Evolutionary conservation across 2,329 filamentous ascomycete species (phyloP), one percentile per base, ranked within the genome.

Genomic region (Sclerotiophoma versabilis): DNA sequence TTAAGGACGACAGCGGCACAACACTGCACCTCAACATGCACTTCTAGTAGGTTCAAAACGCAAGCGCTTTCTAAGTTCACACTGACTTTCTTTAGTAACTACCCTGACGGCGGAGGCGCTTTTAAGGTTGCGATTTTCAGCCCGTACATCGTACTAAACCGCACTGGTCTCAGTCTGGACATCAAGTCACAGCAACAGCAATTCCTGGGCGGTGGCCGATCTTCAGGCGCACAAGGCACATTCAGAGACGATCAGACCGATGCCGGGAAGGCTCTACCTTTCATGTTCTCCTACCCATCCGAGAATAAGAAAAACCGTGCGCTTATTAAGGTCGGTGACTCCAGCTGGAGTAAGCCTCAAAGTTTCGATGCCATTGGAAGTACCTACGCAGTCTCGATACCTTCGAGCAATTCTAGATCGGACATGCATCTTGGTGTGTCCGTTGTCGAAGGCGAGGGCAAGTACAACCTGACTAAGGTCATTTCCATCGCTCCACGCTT

Each of bases 361-460:
- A 97, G 92, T 82, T 96, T 99, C 66, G 96, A 99, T 70, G 95
- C 95, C 17, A 95, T 99, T 60, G 95, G 95, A 26, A 98, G 93
- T 68, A 92, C 89, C 0, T 89, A 92, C 14, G 93, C 97, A 65
- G 90, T 96, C 29, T 85, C 95, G 27, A 81, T 99, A 27, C 89
- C 90, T 43, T 91, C 92, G 0, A 77, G 84, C 2, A 84, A 83
- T 34, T 87, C 85, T 36, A 81, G 84, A 58, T 88, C 88, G 2
- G 95, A 99, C 74, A 93, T 98, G 68, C 92, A 98, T 67, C 83
- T 96, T 6, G 95, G 95, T 39, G 87, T 99, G 42, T 93, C 89
- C 1, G 88, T 99, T 25, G 87, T 91, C 53, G 89, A 96, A 53
- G 95, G 95, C 10, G 90, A 96, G 68, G 95, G 95, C 67, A 99